Base-by-base conservation (phyloP, 2,329 filamentous ascomycete genomes). In the Basipetospora chlamydospora region DNA sequence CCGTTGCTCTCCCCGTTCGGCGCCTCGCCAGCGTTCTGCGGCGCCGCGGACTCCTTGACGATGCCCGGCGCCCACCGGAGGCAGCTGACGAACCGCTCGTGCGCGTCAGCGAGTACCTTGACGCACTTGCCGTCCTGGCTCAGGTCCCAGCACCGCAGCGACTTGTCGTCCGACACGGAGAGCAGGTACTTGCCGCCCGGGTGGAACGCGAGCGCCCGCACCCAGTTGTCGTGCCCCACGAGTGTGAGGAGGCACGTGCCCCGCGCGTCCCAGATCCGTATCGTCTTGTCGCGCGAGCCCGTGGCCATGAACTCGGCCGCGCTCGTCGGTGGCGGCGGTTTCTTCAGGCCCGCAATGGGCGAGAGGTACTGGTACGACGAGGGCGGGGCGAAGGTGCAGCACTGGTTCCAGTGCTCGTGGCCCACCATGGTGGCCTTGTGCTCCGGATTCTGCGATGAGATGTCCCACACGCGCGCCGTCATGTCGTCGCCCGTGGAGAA, bases 191-290 rank as follows among this genome's bases (percentile, higher is more conserved):
- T 92, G 29, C 88, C 88, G 7, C 84, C 82, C 0, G 88, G 88
- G 49, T 95, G 88, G 55, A 94, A 96, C 8, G 85, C 76, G 5
- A 95, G 58, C 1, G 72, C 80, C 22, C 85, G 76, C 7, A 96
- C 75, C 88, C 88, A 96, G 53, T 95, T 95, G 54, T 95, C 87
- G 53, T 95, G 88, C 2, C 88, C 88, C 1, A 76, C 61, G 2
- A 96, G 64, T 0, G 81, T 90, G 54, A 85, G 88, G 52, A 95
- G 76, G 44, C 84, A 73, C 9, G 79, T 85, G 22, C 88, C 88
- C 37, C 85, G 73, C 9, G 78, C 71, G 53, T 94, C 84, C 85
- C 87, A 95, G 6, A 96, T 60, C 48, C 78, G 79, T 51, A 96
- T 93, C 0, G 78, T 80, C 63, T 94, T 95, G 57, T 95, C 88